Conservation (phyloP, 1,284 basidiomycete genomes). For the Sanguinoderma infundibulare region DNA sequence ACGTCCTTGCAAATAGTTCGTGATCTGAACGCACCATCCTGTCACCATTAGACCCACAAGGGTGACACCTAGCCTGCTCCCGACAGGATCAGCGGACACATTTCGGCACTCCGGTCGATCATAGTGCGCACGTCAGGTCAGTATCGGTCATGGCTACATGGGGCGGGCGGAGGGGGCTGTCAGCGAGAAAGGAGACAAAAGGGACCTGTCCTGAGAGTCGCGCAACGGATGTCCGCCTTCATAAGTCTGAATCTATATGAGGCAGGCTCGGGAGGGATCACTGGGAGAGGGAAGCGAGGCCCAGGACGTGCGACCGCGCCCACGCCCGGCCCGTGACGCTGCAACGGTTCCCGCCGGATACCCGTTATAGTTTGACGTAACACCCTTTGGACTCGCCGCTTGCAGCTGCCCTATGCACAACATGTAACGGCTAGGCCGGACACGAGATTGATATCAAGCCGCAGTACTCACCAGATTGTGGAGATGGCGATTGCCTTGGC, state of each 20-base stretch:
- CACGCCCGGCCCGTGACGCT: background rate
- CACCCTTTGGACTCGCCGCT: no score
- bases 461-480: no score
- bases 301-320: background rate
- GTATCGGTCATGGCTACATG: slow-evolving; percentile 11
- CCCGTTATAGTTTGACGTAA: slow-evolving; percentile 1
- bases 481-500: no score
- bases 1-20: background rate
- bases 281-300: background rate
- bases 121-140: slow-evolving; percentile 8
- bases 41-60: slow-evolving; percentile 8
- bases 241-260: slow-evolving; percentile 3
- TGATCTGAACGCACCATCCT: slow-evolving; percentile 1
- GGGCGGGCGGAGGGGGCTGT: background rate
- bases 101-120: background rate
- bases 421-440: background rate
- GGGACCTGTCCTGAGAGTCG: slow-evolving; percentile 3
- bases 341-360: background rate
- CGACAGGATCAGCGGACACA: background rate
- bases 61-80: slow-evolving; percentile 5
- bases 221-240: background rate
- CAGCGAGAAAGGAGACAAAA: background rate
- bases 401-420: no score
- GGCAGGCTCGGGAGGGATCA: background rate
- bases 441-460: no score